Evolutionary conservation across 192 early-diverging fungal genomes (phyloP).

Genomic region (Glomus cerebriforme): DNA sequence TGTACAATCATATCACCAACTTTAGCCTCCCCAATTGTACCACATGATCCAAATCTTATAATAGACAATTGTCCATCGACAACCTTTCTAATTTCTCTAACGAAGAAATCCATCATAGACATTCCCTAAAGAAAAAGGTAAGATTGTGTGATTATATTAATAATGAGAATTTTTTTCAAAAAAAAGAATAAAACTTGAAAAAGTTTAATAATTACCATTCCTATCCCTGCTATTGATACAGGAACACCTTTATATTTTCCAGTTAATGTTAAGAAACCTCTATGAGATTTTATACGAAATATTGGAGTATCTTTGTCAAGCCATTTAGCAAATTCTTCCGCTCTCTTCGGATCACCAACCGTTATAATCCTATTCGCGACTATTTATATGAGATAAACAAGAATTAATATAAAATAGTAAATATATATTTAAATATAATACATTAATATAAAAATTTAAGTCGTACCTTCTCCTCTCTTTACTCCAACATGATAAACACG

Average conservation of each 20-base stretch:
- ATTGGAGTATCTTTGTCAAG: slow-evolving; percentile 63
- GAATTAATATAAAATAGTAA: too few species aligned
- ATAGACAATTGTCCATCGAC: slow-evolving; percentile 76
- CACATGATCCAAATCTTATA: slow-evolving; percentile 87
- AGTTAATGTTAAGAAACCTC: slow-evolving; percentile 86
- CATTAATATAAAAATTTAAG: neutral
- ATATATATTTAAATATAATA: neutral
- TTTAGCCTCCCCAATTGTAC: slow-evolving; percentile 59
- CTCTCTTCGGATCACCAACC: slow-evolving; percentile 83
- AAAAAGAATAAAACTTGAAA: neutral
- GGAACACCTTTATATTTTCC: slow-evolving; percentile 74
- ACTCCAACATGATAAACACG: slow-evolving; percentile 66
- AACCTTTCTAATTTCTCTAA: slow-evolving; percentile 83
- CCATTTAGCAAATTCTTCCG: slow-evolving; percentile 58
- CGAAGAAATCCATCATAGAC: slow-evolving; percentile 90
- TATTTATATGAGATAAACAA: neutral
- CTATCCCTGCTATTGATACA: slow-evolving; percentile 82
- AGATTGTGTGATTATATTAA: neutral
- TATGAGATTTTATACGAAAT: slow-evolving; percentile 55
- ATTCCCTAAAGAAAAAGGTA: slow-evolving; percentile 50
- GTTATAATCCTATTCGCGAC: slow-evolving; percentile 88
- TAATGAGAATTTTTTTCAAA: neutral
- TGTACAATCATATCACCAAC: slow-evolving; percentile 75
- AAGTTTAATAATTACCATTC: slow-evolving; percentile 14
- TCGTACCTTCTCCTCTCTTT: slow-evolving; percentile 63